phyloP scores from a whole-genome alignment of 495 filamentous ascomycete genomes.

The Podospora pseudocomata region DNA sequence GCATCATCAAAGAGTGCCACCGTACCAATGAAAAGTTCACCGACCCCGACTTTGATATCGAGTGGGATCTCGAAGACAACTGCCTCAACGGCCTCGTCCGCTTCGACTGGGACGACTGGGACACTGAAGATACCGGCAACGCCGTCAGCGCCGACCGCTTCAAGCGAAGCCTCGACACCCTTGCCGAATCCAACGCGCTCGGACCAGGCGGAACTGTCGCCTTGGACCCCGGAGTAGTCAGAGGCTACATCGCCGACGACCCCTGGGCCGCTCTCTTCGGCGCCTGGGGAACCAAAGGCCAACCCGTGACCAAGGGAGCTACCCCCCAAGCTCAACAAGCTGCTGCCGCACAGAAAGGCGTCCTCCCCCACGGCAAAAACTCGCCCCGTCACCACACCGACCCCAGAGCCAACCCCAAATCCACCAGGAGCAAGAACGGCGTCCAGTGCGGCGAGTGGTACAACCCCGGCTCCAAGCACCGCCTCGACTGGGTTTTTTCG shows the following conservation, averaged over 20 bases:
- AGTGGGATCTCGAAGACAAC: slow-evolving; percentile 46
- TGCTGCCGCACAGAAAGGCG: background rate
- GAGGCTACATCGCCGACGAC: slow-evolving; percentile 25
- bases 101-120: background rate
- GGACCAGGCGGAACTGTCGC: slow-evolving; percentile 19
- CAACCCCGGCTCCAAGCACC: slow-evolving; percentile 26
- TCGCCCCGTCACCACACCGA: background rate
- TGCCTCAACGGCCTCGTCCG: slow-evolving; percentile 30
- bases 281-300: background rate
- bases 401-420: background rate
- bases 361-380: slow-evolving; percentile 14
- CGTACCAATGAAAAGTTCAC: slow-evolving; percentile 74
- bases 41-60: slow-evolving; percentile 74
- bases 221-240: slow-evolving; percentile 46
- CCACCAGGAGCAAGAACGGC: background rate
- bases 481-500: slow-evolving; percentile 63
- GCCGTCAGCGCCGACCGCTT: slow-evolving; percentile 24
- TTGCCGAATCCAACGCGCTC: slow-evolving; percentile 12
- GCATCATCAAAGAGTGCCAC: slow-evolving; percentile 67
- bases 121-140: slow-evolving; percentile 17
- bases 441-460: slow-evolving; percentile 17
- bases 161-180: slow-evolving; percentile 14
- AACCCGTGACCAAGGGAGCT: background rate
- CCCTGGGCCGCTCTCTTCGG: slow-evolving; percentile 9
- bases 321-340: slow-evolving; percentile 34